phyloP scores from a whole-genome alignment of 2,329 filamentous ascomycete species.

The Alternaria dauci region DNA sequence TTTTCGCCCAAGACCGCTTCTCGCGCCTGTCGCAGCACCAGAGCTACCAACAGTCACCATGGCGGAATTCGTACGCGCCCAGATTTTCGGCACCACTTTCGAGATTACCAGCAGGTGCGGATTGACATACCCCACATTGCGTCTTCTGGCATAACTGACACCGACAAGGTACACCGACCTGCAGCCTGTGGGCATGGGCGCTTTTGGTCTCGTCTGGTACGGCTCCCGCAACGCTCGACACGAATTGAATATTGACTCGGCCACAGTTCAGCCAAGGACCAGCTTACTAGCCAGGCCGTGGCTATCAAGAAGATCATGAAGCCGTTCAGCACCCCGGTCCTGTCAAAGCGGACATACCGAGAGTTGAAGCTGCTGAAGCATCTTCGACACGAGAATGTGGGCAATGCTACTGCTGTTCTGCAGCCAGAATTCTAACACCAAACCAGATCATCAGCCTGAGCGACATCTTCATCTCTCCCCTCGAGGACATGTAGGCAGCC shows the following conservation, averaged over 20 bases:
- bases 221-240: slow-evolving; percentile 16
- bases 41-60: slow-evolving; percentile 64
- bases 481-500: slow-evolving; percentile 88
- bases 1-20: slow-evolving; percentile 15
- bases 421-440: slow-evolving; percentile 26
- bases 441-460: slow-evolving; percentile 88
- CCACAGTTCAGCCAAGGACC: slow-evolving; percentile 89
- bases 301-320: slow-evolving; percentile 99
- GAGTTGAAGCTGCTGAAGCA: slow-evolving; percentile 98
- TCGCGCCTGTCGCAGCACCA: slow-evolving; percentile 33
- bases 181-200: slow-evolving; percentile 98
- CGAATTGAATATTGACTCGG: slow-evolving; percentile 21
- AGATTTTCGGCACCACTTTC: slow-evolving; percentile 99
- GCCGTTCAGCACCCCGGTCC: slow-evolving; percentile 98
- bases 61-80: slow-evolving; percentile 98
- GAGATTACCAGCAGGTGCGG: slow-evolving; percentile 96
- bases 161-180: slow-evolving; percentile 87
- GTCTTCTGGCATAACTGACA: slow-evolving; percentile 32
- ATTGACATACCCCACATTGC: slow-evolving; percentile 34
- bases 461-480: slow-evolving; percentile 98
- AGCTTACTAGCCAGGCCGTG: slow-evolving; percentile 95
- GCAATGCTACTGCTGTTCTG: slow-evolving; percentile 27
- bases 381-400: slow-evolving; percentile 92
- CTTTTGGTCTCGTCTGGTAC: slow-evolving; percentile 97
- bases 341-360: slow-evolving; percentile 96